A percentile compares a stretch with the other conserved stretches of the same genome.
Evolutionary conservation across 2,329 filamentous ascomycete genomes (phyloP).

Genomic region (Fusarium nygamai): DNA sequence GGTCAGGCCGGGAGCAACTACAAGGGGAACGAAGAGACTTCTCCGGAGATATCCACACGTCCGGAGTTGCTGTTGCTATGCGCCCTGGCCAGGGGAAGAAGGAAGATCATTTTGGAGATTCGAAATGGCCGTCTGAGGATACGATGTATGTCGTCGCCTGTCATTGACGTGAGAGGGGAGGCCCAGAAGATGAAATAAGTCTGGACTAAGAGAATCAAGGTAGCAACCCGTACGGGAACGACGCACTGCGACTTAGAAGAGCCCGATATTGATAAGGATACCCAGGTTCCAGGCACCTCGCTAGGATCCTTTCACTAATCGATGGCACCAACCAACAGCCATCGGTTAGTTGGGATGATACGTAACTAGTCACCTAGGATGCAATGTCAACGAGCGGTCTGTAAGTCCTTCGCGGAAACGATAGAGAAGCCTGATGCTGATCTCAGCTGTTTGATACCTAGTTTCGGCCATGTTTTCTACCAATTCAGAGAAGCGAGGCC

Average conservation of each 20-base stretch:
- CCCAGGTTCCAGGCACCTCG: background rate
- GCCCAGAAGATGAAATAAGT: constrained; percentile 30
- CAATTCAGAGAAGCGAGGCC: background rate
- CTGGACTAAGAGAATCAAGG: constrained; percentile 24
- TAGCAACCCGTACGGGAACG: constrained; percentile 36
- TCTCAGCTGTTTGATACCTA: constrained; percentile 4
- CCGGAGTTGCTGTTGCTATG: background rate
- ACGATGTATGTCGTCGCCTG: constrained; percentile 18
- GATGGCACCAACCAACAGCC: constrained; percentile 21
- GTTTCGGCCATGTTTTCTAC: constrained; percentile 1
- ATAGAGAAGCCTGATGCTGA: constrained; percentile 9
- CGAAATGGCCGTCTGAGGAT: constrained; percentile 18
- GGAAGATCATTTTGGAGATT: constrained; percentile 41
- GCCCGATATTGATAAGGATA: constrained; percentile 25
- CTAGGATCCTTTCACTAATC: constrained; percentile 5
- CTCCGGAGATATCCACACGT: constrained; percentile 11
- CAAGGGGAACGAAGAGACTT: constrained; percentile 5
- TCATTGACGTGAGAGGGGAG: constrained; percentile 25
- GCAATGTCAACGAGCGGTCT: constrained; percentile 20
- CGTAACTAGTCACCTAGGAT: constrained; percentile 6
- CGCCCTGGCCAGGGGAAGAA: constrained; percentile 22
- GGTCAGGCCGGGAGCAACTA: background rate
- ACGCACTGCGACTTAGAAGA: constrained; percentile 26
- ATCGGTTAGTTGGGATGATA: constrained; percentile 27
- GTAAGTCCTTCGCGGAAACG: background rate